Base-by-base conservation (phyloP, 768 basidiomycete species). In the Trametes coccinea region DNA sequence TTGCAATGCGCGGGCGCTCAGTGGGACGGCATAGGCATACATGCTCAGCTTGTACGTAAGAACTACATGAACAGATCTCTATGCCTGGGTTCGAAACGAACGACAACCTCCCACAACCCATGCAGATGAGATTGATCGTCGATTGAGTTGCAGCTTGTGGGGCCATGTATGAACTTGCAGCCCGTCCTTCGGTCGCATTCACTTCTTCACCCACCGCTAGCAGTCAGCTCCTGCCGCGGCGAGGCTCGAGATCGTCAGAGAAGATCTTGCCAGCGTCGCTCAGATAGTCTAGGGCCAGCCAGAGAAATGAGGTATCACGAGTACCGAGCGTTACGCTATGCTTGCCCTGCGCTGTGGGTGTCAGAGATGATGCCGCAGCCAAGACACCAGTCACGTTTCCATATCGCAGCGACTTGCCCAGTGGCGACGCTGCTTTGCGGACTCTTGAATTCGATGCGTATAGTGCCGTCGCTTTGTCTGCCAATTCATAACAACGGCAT, bases 321-420 rank as follows among this genome's bases (percentile, higher is more conserved):
- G 37, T 39, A 39, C 45, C 30, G 9, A 48, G 41, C 31, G 33
- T 59, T 7, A 13, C 9, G 34, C 45, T 47, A 39, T 16, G 37
- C n/a, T 29, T 17, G 30, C 16, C 10, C 14, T 29, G 17, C 31
- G 45, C 43, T 29, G 11, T 39, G 33, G 10, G 61, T 45, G 13
- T 56, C 56, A 10, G 53, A 63, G 51, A 97, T 94, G 5, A 81
- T 74, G 34, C 93, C 95, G 69, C 89, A 90, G 2, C 95, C 95
- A 33, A 96, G 77, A 73, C 93, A 95, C 86, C 88, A 89, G 47
- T 86, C 80, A 2, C 78, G 85, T 58, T 85, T 80, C 73, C 87
- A 97, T 2, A 96, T 65, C 0, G 83, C 86, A 5, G 87, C 88
- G 31, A 90, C 83, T 73, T 98, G 95, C 1, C 95, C 95, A 0